A percentile compares a stretch with the other conserved stretches of the same genome.
Evolutionary conservation across 306 rosid genomes (phyloP).

Genomic region (Casuarina glauca): DNA sequence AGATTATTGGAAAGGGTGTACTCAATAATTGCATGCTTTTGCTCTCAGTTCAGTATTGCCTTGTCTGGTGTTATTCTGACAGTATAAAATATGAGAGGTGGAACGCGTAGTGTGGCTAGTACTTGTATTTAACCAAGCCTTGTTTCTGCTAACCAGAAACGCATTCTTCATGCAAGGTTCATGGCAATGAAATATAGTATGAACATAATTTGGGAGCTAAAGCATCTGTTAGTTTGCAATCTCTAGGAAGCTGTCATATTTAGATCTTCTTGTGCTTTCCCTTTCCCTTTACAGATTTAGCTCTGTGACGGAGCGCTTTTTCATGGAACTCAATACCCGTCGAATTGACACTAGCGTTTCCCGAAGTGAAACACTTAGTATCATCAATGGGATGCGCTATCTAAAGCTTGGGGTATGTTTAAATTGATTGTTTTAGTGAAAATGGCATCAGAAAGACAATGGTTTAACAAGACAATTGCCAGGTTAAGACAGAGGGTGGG

Average conservation of each 20-base stretch:
- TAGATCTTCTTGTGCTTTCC: slow-evolving; percentile 23
- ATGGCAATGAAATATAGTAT: slow-evolving; percentile 11
- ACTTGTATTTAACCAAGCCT: neutral
- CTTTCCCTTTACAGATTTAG: slow-evolving; percentile 73
- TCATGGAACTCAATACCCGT: slow-evolving; percentile 96
- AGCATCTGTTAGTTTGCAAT: slow-evolving; percentile 10
- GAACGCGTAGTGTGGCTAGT: no score
- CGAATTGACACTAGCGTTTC: slow-evolving; percentile 82
- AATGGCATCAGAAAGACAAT: slow-evolving; percentile 16
- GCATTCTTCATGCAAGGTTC: slow-evolving; percentile 7
- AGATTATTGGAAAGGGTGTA: neutral
- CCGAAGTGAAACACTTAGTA: slow-evolving; percentile 96
- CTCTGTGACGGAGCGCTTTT: slow-evolving; percentile 96
- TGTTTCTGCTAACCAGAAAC: neutral
- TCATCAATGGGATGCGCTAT: slow-evolving; percentile 99
- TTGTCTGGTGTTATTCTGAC: neutral
- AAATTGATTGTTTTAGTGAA: slow-evolving; percentile 26
- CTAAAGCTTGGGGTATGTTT: slow-evolving; percentile 92
- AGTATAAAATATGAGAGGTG: neutral
- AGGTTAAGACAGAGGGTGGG: slow-evolving; percentile 99
- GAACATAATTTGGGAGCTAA: slow-evolving; percentile 4
- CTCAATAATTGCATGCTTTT: neutral
- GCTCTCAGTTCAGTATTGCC: neutral
- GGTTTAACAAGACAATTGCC: slow-evolving; percentile 44
- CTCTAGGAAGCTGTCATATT: neutral